A percentile compares a stretch with the other conserved stretches of the same genome.
Conservation (phyloP, 176 grass and related monocot genomes). For the Zizania latifolia region DNA sequence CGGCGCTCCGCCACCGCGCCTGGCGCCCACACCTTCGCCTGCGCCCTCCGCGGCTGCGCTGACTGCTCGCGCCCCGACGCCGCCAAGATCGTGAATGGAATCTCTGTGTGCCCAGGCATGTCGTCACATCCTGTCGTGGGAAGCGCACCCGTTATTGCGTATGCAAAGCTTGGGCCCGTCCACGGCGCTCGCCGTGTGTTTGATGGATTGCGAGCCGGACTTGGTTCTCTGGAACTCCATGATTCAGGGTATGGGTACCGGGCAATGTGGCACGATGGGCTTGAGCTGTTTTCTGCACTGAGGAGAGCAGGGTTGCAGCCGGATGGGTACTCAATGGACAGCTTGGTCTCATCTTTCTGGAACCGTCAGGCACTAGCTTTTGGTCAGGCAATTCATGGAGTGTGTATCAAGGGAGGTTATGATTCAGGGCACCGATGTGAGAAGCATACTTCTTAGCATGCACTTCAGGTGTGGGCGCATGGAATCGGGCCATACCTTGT, state of each 20-base stretch:
- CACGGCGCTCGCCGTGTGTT: slow-evolving; percentile 31
- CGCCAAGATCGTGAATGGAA: slow-evolving; percentile 19
- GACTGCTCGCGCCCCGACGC: slow-evolving; percentile 27
- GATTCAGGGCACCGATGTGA: slow-evolving; percentile 50
- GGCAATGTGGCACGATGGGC: slow-evolving; percentile 44
- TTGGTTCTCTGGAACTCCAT: slow-evolving; percentile 62
- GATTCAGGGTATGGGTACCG: slow-evolving; percentile 51
- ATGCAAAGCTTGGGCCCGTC: slow-evolving; percentile 39
- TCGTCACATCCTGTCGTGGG: slow-evolving; percentile 20
- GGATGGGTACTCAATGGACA: slow-evolving; percentile 59
- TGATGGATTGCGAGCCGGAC: slow-evolving; percentile 40
- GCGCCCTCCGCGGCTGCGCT: slow-evolving; percentile 53
- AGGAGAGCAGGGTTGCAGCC: slow-evolving; percentile 22
- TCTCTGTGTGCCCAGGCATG: slow-evolving; percentile 6
- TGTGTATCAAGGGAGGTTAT: slow-evolving; percentile 53
- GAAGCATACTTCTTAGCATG: slow-evolving; percentile 58
- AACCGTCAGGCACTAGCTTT: slow-evolving; percentile 18
- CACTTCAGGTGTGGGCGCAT: slow-evolving; percentile 44
- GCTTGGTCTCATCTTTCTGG: slow-evolving; percentile 51
- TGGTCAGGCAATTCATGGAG: slow-evolving; percentile 38
- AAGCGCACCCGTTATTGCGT: slow-evolving; percentile 42
- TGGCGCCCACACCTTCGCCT: slow-evolving; percentile 61
- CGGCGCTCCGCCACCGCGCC: slow-evolving; percentile 28
- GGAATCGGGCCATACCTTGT: slow-evolving; percentile 32
- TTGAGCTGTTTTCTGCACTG: slow-evolving; percentile 42